A percentile compares a stretch with the other conserved stretches of the same genome.
Conservation (phyloP, 192 early-diverging fungal genomes). For the Rhizoclosmatium globosum region DNA sequence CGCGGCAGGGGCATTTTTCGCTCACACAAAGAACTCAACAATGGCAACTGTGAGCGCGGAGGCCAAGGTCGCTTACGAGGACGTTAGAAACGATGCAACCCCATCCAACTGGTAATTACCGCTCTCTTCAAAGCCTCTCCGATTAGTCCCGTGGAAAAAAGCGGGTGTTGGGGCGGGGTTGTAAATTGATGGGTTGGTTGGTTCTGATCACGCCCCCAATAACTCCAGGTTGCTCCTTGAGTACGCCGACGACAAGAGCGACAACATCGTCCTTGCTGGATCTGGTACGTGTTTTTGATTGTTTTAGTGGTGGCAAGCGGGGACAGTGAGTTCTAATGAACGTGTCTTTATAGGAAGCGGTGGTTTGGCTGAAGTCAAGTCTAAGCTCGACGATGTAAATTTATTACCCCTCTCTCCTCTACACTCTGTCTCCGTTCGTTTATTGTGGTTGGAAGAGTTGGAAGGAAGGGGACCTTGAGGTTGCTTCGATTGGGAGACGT, state of each 20-base stretch:
- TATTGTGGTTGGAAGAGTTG: too few relatives aligned
- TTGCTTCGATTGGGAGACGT: too few relatives aligned
- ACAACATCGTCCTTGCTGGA: conserved; percentile 22
- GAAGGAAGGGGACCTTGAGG: too few relatives aligned
- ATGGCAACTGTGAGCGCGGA: conserved; percentile 25
- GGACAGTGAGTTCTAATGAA: not conserved
- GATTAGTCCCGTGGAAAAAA: not conserved
- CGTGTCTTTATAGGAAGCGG: conserved; percentile 49
- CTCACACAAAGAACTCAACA: not conserved
- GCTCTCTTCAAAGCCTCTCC: not conserved
- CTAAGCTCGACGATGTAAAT: conserved; percentile 56
- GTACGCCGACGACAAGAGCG: conserved; percentile 56
- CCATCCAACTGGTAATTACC: conserved; percentile 58
- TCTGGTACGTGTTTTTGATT: conserved; percentile 3
- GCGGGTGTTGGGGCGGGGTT: not conserved
- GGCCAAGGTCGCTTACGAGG: conserved; percentile 50
- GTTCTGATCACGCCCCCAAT: not conserved
- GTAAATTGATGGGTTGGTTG: not conserved
- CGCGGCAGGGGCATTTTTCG: not conserved
- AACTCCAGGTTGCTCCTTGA: conserved; percentile 63
- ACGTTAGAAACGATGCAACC: conserved; percentile 62
- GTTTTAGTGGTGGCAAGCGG: not conserved
- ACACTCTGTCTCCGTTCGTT: not conserved
- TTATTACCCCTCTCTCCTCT: not conserved
- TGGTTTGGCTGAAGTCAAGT: conserved; percentile 71